phyloP scores from a whole-genome alignment of 2,329 filamentous ascomycete species.

The Talaromyces sp. region DNA sequence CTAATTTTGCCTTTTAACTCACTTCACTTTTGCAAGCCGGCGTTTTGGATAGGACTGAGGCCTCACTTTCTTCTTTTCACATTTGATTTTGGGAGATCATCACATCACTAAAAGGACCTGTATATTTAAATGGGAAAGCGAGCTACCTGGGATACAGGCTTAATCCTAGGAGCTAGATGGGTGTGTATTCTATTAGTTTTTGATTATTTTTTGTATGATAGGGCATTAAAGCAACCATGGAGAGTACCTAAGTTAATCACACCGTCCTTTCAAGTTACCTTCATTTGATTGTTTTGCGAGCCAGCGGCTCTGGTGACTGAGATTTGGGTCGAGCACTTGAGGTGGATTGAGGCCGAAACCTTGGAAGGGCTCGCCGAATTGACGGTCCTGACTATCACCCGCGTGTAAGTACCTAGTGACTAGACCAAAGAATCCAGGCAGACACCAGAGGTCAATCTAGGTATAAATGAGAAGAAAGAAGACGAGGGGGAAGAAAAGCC shows the following conservation, averaged over 20 bases:
- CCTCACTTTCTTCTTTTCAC: background rate
- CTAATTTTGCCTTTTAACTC: background rate
- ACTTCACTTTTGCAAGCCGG: constrained; percentile 2
- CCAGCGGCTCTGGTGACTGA: constrained; percentile 35
- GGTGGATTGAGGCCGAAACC: constrained; percentile 34
- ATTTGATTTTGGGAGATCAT: background rate
- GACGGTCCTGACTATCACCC: constrained; percentile 40
- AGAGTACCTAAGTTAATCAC: no score
- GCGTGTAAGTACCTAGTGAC: no score
- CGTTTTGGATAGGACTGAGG: constrained; percentile 3
- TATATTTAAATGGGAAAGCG: constrained; percentile 15
- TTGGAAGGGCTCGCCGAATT: constrained; percentile 45
- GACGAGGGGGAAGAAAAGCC: no score
- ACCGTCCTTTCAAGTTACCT: no score
- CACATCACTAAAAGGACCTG: constrained; percentile 6
- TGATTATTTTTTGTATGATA: constrained; percentile 16
- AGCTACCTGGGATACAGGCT: background rate
- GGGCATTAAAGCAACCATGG: constrained; percentile 5
- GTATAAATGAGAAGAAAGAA: no score
- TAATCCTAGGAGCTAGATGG: background rate
- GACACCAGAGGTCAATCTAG: no score
- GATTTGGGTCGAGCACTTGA: constrained; percentile 41
- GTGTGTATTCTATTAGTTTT: constrained; percentile 18
- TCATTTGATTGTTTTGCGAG: constrained; percentile 36
- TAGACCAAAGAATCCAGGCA: no score